Percentiles rank a stretch among this genome's conserved stretches.
phyloP scores from a whole-genome alignment of 768 basidiomycete species.

The Filobasidium wieringae region DNA sequence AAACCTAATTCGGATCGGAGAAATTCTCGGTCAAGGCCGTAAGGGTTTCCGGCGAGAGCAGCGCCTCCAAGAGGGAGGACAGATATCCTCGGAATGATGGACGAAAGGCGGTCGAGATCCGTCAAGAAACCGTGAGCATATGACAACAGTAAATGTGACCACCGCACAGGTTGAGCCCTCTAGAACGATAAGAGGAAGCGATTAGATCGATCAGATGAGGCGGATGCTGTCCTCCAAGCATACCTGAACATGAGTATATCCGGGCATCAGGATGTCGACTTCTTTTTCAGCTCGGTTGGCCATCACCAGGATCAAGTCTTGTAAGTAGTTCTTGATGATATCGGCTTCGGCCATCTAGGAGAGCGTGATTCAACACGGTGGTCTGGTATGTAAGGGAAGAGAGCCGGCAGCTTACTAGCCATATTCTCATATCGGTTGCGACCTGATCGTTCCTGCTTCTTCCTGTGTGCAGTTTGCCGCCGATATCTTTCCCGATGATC shows the following conservation, averaged over 20 bases:
- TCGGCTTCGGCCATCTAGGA: slow-evolving; percentile 53
- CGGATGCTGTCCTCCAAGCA: slow-evolving; percentile 1
- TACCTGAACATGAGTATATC: slow-evolving; percentile 96
- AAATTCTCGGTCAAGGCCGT: slow-evolving; percentile 83
- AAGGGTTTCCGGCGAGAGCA: slow-evolving; percentile 92
- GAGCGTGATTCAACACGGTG: not conserved
- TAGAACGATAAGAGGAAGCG: not conserved
- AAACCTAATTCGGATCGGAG: slow-evolving; percentile 84
- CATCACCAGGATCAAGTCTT: slow-evolving; percentile 72
- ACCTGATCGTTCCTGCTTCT: slow-evolving; percentile 97
- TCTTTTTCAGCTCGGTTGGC: slow-evolving; percentile 88
- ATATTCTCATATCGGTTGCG: slow-evolving; percentile 93
- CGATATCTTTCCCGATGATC: slow-evolving; percentile 70
- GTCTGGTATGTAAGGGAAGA: too few relatives aligned
- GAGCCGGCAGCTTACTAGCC: slow-evolving; percentile 49
- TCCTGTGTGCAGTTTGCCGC: slow-evolving; percentile 94
- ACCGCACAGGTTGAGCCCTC: slow-evolving; percentile 96
- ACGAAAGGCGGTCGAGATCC: slow-evolving; percentile 72
- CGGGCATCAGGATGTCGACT: slow-evolving; percentile 78
- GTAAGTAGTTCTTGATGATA: slow-evolving; percentile 56
- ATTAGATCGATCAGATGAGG: not conserved
- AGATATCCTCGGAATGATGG: slow-evolving; percentile 79
- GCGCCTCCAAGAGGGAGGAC: slow-evolving; percentile 88
- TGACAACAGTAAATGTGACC: slow-evolving; percentile 92
- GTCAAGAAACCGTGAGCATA: slow-evolving; percentile 87